Base-by-base conservation (phyloP, 768 basidiomycete genomes). In the Saitozyma sp. region DNA sequence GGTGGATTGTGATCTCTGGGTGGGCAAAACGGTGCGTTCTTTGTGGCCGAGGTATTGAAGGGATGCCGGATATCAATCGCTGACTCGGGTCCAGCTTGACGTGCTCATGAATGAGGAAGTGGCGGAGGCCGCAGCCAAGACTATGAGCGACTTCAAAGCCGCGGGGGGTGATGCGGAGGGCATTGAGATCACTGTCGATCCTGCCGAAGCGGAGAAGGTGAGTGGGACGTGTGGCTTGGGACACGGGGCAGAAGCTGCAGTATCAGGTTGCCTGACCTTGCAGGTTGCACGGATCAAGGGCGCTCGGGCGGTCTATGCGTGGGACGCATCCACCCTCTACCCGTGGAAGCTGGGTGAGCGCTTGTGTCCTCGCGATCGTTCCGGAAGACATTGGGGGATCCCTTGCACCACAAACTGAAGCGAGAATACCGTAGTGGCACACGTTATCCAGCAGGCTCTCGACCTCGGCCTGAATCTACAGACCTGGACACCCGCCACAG, bases 91-190 rank as follows among this genome's bases (percentile, higher is more conserved):
- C 2, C 20, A 70, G 69, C 55, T 67, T 9, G 79, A 79, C 66
- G 59, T 59, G 50, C 49, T 72, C 51, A 55, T 69, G 56, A 62
- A 61, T 13, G 71, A 72, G 0, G 76, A 74, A 13, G 52, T 63
- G 48, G 68, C 75, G 7, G 56, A 63, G 19, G 59, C 20, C 9
- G 66, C 66, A 9, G 55, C 48, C 14, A 56, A 66, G 38, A 65
- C 62, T 8, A 67, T 78, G 48, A 50, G 61, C 0, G 72, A 70
- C 11, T 79, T 72, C 58, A 65, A 65, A 43, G 73, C 50, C 6
- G 79, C 79, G 46, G 80, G 80, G 16, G 80, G 78, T 10, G 59
- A 73, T 19, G 67, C 70, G 4, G 68, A 70, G 11, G 61, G 72
- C 52, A 68, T 80, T 9, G 66, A 71, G 37, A 70, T 66, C 50